Conservation (phyloP, 2,329 filamentous ascomycete genomes). For the Aureobasidium sp. region DNA sequence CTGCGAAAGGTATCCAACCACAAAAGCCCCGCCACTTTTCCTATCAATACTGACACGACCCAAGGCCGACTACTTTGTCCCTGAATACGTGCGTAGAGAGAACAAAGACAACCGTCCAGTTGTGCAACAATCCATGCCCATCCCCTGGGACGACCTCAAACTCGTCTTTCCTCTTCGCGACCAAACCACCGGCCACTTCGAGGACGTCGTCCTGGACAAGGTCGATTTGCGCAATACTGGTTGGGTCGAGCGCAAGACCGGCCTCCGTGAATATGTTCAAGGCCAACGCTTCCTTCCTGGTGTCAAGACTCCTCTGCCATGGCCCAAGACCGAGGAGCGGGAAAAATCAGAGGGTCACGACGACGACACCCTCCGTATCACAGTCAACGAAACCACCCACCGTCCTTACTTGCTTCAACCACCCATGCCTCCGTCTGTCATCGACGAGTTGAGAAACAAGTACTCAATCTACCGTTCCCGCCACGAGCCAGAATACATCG, state of each 20-base stretch:
- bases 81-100: constrained; percentile 35
- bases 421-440: constrained; percentile 70
- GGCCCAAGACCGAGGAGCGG: constrained; percentile 52
- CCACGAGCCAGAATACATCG: constrained; percentile 68
- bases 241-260: constrained; percentile 31
- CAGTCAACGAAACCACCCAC: constrained; percentile 69
- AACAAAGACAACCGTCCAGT: constrained; percentile 34
- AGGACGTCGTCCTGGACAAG: constrained; percentile 72
- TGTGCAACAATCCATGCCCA: constrained; percentile 41
- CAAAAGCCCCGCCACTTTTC: background rate
- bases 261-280: constrained; percentile 41
- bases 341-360: constrained; percentile 49
- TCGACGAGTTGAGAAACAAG: constrained; percentile 79
- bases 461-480: constrained; percentile 76
- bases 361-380: constrained; percentile 67
- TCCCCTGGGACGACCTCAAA: constrained; percentile 66
- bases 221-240: constrained; percentile 40
- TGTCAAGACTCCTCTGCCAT: constrained; percentile 66
- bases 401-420: constrained; percentile 67
- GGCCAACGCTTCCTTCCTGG: constrained; percentile 55
- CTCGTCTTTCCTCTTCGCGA: constrained; percentile 73
- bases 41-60: background rate
- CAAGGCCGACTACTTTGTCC: constrained; percentile 38
- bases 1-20: constrained; percentile 33
- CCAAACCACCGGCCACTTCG: constrained; percentile 54